These are phyloP conservation scores for Botrytis fragariae DNA, from an alignment of 2,329 filamentous ascomycete genomes.

Conservation along the genomic window DNA sequence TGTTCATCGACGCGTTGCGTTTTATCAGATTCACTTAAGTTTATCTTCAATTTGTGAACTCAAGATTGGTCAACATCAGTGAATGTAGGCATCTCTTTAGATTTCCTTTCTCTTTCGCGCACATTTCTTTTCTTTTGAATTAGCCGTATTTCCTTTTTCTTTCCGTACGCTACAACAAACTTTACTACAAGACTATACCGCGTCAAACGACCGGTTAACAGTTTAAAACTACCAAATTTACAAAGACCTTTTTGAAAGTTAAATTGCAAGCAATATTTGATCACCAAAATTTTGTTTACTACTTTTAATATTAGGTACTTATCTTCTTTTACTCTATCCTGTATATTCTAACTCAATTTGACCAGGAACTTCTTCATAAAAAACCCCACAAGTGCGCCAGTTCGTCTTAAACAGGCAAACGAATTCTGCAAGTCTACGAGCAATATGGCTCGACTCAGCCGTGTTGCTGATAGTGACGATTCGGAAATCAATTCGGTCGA, in stretches of 20 bases:
- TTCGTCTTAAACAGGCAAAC: background rate
- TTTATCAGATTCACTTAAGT: conserved; percentile 3
- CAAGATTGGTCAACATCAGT: background rate
- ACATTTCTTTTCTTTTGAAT: background rate
- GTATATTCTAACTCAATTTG: background rate
- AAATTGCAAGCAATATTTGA: background rate
- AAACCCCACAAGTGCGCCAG: background rate
- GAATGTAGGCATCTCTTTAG: background rate
- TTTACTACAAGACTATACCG: background rate
- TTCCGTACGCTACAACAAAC: background rate
- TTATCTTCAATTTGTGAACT: background rate
- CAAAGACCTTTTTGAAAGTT: background rate
- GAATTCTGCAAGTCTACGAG: background rate
- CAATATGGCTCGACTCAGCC: background rate
- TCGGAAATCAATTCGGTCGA: conserved; percentile 22
- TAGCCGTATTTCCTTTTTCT: background rate
- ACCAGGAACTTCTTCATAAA: background rate
- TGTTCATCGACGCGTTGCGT: conserved; percentile 12
- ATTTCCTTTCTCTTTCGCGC: background rate
- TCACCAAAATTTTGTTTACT: background rate
- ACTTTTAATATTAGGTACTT: background rate
- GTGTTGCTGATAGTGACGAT: conserved; percentile 25
- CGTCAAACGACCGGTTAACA: background rate
- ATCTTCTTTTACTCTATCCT: background rate
- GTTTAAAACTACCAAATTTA: background rate